phyloP scores from a whole-genome alignment of 352 stramenopile genomes.

The Phytopythium cucurbitacearum region DNA sequence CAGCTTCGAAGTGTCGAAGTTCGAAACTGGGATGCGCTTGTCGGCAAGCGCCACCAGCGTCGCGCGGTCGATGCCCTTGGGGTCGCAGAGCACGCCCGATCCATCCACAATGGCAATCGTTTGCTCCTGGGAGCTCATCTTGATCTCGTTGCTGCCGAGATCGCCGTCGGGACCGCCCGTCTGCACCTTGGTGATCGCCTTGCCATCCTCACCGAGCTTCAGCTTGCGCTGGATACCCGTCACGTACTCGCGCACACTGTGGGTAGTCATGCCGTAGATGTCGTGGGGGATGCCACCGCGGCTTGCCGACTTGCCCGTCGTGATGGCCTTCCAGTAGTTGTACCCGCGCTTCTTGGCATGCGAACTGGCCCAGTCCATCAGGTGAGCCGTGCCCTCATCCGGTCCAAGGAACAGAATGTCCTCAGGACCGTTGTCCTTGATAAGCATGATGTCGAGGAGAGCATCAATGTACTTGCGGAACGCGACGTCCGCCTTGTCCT shows the following conservation, averaged over 20 bases:
- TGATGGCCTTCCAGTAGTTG: conserved; percentile 94
- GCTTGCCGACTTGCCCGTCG: conserved; percentile 94
- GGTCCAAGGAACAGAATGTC: conserved; percentile 97
- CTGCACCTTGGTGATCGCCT: conserved; percentile 95
- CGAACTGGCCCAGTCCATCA: conserved; percentile 95
- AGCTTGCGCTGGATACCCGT: conserved; percentile 91
- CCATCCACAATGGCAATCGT: conserved; percentile 95
- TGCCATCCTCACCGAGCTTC: conserved; percentile 81
- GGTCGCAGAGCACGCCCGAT: conserved; percentile 93
- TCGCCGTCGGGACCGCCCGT: conserved; percentile 97
- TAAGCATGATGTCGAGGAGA: conserved; percentile 95
- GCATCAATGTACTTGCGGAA: conserved; percentile 97
- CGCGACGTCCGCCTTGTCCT: conserved; percentile 79
- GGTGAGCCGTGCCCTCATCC: conserved; percentile 97
- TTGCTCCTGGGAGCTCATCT: conserved; percentile 95
- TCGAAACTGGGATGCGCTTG: conserved; percentile 80
- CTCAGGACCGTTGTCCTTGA: conserved; percentile 85
- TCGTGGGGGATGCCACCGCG: conserved; percentile 97
- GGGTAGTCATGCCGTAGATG: conserved; percentile 96
- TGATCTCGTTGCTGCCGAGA: conserved; percentile 97
- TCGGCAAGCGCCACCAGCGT: conserved; percentile 93
- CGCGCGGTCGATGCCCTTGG: conserved; percentile 89
- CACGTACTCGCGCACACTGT: conserved; percentile 97
- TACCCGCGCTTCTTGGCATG: conserved; percentile 93
- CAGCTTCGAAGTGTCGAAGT: conserved; percentile 84